Conservation (phyloP, 1,284 basidiomycete genomes). For the Abortiporus biennis region DNA sequence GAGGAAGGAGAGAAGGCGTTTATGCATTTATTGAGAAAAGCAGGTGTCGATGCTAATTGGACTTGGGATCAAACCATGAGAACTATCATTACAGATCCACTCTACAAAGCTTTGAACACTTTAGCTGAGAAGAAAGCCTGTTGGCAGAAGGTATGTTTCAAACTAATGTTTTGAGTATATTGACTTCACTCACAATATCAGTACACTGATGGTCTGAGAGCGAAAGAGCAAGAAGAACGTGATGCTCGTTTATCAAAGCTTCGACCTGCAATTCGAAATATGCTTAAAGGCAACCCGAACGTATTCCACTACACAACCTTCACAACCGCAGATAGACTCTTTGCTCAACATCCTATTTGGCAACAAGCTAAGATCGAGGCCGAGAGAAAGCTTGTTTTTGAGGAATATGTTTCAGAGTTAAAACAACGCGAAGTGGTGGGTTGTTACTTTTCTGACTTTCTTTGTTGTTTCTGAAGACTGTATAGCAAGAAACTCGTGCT, state of each 20-base stretch:
- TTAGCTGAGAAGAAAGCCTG: conserved; percentile 92
- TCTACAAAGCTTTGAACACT: conserved; percentile 93
- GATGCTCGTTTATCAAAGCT: conserved; percentile 77
- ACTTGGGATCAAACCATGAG: conserved; percentile 99
- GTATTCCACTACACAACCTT: conserved; percentile 90
- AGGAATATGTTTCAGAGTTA: conserved; percentile 83
- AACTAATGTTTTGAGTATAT: conserved; percentile 1
- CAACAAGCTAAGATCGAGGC: conserved; percentile 77
- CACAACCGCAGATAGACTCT: conserved; percentile 77
- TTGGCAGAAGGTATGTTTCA: conserved; percentile 75
- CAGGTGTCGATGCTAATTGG: conserved; percentile 87
- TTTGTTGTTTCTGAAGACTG: background rate
- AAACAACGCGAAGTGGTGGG: conserved; percentile 81
- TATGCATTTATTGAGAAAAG: conserved; percentile 80
- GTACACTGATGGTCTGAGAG: conserved; percentile 64
- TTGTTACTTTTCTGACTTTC: conserved; percentile 9
- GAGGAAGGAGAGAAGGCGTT: conserved; percentile 96
- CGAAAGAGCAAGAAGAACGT: conserved; percentile 73
- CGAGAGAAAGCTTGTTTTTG: conserved; percentile 81
- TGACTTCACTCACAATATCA: conserved; percentile 22
- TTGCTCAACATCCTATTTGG: conserved; percentile 84
- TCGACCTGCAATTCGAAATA: conserved; percentile 77
- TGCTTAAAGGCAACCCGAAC: conserved; percentile 78
- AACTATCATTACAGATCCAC: conserved; percentile 94
- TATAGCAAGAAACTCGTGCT: conserved; percentile 71